Evolutionary conservation across 2,329 filamentous ascomycete genomes (phyloP).

Genomic region (Hymenoscyphus infarciens): DNA sequence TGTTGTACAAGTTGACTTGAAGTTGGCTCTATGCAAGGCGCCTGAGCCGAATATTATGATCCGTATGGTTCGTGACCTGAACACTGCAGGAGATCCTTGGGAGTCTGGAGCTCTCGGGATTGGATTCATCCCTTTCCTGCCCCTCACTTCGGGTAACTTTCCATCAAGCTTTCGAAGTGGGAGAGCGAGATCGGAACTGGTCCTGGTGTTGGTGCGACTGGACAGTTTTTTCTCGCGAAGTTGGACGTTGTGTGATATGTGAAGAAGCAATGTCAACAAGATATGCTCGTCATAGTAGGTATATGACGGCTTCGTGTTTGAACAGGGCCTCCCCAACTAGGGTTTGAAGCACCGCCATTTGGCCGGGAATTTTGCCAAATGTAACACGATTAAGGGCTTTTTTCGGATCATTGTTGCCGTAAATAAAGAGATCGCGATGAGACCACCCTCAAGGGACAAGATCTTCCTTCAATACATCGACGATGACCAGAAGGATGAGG

Average conservation of each 20-base stretch:
- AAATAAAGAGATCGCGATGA: background rate
- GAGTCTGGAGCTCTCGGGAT: background rate
- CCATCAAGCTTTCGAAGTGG: background rate
- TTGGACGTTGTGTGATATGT: background rate
- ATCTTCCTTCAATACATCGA: constrained; percentile 33
- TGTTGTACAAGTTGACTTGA: background rate
- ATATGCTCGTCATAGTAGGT: no score
- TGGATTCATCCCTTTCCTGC: background rate
- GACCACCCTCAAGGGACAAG: background rate
- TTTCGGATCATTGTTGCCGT: constrained; percentile 1
- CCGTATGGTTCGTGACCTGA: background rate
- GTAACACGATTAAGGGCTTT: constrained; percentile 11
- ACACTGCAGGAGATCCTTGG: background rate
- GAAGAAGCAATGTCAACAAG: background rate
- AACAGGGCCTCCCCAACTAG: background rate
- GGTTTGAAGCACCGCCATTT: background rate
- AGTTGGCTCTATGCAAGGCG: background rate
- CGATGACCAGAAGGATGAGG: constrained; percentile 29
- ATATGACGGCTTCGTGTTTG: no score
- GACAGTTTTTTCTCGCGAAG: background rate
- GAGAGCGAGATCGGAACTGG: background rate
- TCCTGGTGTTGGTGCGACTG: background rate
- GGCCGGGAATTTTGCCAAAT: background rate
- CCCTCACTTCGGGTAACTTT: background rate
- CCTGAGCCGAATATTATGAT: background rate